Evolutionary conservation across 2,329 filamentous ascomycete species (phyloP), one percentile per base, ranked within the genome.

Genomic region (Monosporascus sp.): DNA sequence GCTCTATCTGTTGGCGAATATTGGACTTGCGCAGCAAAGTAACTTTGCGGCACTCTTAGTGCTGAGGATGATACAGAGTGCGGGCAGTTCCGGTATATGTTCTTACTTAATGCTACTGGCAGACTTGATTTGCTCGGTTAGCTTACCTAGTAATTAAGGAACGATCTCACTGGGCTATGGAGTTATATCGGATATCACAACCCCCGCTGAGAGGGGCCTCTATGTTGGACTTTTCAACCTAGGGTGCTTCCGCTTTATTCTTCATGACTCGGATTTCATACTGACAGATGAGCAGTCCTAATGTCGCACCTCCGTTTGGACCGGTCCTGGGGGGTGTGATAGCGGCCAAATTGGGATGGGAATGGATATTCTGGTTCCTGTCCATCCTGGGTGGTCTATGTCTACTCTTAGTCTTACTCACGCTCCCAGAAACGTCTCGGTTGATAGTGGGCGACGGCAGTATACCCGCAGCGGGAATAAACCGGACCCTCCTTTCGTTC

Each of bases 131-230:
- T 27, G 8, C 27, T 27, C 8, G 8, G 8, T 0, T 27, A 11
- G 25, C 25, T 44, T 14, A 25, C 39, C 7, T 18, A 8, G 39
- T 5, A 1, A 25, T 25, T 25, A 36, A 64, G 59, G 59, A 25
- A 58, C 57, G 6, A 52, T 60, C 17, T 54, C 53, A 0, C 66
- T 83, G 1, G 74, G 72, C 0, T 74, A 74, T 20, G 80, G 74
- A 0, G 71, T 82, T 2, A 72, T 82, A 5, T 74, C 74, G 1
- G 80, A 83, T 56, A 68, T 81, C 6, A 72, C 74, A 0, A 77
- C 74, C 1, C 71, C 72, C 4, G 69, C 71, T 0, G 79, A 83
- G 58, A 68, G 80, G 53, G 80, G 80, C 1, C 69, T 68, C 3
- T 82, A 77, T 58, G 73, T 81, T 49, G 77, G 72, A 37, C 73